A percentile compares a stretch with the other conserved stretches of the same genome.
Evolutionary conservation across 192 early-diverging fungal species (phyloP).

Genomic region (Helicostylum pulchrum): DNA sequence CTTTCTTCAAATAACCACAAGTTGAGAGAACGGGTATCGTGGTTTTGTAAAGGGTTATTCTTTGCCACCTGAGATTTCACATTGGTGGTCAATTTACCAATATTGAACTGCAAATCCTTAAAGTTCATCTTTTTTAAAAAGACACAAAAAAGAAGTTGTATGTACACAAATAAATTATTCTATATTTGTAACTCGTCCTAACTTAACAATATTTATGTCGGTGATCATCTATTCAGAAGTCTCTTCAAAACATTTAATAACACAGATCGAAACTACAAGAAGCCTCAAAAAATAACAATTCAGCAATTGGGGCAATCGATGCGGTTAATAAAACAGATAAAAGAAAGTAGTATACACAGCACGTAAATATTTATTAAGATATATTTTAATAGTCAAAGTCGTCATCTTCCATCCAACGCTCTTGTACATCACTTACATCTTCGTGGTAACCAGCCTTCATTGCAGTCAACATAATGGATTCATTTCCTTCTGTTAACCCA

Average conservation of each 20-base stretch:
- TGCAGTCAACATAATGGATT: slow-evolving; percentile 68
- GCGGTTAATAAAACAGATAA: no score
- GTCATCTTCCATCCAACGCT: slow-evolving; percentile 38
- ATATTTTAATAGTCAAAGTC: background rate
- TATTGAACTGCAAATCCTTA: slow-evolving; percentile 31
- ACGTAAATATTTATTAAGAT: no score
- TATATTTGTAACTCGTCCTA: no score
- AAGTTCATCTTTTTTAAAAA: slow-evolving; percentile 21
- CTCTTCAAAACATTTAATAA: no score
- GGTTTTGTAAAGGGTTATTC: slow-evolving; percentile 32
- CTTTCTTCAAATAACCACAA: slow-evolving; percentile 35
- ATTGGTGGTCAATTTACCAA: slow-evolving; percentile 31
- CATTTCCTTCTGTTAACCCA: slow-evolving; percentile 71
- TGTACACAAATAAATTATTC: no score
- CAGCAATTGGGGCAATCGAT: no score
- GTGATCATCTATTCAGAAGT: no score
- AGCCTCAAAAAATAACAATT: no score
- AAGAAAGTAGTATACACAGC: no score
- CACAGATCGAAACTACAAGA: no score
- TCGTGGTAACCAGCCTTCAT: slow-evolving; percentile 41
- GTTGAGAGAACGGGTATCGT: slow-evolving; percentile 31
- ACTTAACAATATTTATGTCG: no score
- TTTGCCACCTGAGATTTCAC: slow-evolving; percentile 26
- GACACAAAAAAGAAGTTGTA: no score
- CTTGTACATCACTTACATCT: slow-evolving; percentile 47